phyloP scores from a whole-genome alignment of 202 grass and related monocot genomes.

The Setaria italica region DNA sequence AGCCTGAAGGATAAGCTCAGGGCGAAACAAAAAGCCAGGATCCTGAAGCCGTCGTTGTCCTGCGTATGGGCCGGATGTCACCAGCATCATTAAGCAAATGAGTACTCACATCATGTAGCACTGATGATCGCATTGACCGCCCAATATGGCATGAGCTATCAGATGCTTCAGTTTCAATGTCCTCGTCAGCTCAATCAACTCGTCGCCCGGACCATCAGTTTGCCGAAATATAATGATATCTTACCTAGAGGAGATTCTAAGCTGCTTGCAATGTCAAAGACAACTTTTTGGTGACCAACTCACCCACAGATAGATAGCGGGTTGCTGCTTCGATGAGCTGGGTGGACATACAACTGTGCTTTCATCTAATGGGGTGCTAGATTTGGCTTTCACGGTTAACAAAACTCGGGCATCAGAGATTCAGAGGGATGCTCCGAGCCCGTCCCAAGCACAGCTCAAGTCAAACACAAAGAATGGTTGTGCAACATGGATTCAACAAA shows the following conservation, averaged over 20 bases:
- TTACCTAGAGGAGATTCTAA: background rate
- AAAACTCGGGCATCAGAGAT: background rate
- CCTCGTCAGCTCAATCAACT: background rate
- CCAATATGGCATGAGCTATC: too few relatives aligned
- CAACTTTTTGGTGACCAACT: background rate
- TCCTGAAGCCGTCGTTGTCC: background rate
- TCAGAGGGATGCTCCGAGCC: background rate
- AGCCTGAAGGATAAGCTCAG: background rate
- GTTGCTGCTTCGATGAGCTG: background rate
- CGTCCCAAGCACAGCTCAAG: background rate
- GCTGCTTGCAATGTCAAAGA: background rate
- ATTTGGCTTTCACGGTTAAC: background rate
- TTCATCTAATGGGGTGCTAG: too few relatives aligned
- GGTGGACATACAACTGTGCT: background rate
- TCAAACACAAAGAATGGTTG: background rate
- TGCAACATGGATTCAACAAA: background rate
- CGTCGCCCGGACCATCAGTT: background rate
- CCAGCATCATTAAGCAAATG: background rate
- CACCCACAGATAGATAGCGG: background rate
- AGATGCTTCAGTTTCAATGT: constrained; percentile 3
- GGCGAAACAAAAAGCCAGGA: background rate
- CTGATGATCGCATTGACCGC: background rate
- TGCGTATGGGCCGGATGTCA: background rate
- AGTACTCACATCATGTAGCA: background rate
- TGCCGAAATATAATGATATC: background rate